Base-by-base conservation (phyloP, 2,329 filamentous ascomycete genomes). In the Ceratocystis variospora region DNA sequence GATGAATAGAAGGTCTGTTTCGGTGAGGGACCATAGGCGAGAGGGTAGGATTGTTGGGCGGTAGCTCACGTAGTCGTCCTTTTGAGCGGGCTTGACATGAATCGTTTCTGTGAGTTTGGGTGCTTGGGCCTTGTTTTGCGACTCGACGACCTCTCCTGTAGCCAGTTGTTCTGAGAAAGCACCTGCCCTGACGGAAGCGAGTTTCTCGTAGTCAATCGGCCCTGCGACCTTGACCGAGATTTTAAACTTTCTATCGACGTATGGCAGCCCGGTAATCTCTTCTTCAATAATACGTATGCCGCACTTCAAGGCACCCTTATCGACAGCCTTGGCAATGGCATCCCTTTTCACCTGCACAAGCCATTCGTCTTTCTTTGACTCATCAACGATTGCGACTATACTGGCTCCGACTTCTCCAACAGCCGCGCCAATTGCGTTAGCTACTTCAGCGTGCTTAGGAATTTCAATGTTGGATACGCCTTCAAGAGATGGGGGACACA, bases 11-110 rank as follows among this genome's bases (percentile, higher is more conserved):
- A 71, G 68, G 33, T 71, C 71, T 0, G 69, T 71, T 5, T 67
- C 67, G 1, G 71, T 70, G n/a, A 71, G 63, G 17, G 69, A 57
- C 71, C 70, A 71, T 17, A 70, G 25, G 8, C 69, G 67, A 3
- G 63, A 53, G 5, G 68, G 6, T 2, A 66, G 46, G 1, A 82
- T 78, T 0, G 76, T 76, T 1, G 83, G 83, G 2, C 72, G 76
- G 71, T 84, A 85, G 0, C 70, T 68, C 17, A 72, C 70, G 2
- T 78, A 73, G 31, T 79, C 72, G 5, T 67, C 61, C 2, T n/a
- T 57, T 12, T 74, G 72, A 22, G 71, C 25, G 8, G 55, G 22
- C 55, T 68, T 19, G 12, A 17, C 8, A 3, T 33, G 12, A 37
- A 31, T 19, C 22, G 15, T 8, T 22, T 28, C 48, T 25, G n/a